Evolutionary conservation across 305 asterid species (phyloP).

Genomic region (Nicotiana rustica): DNA sequence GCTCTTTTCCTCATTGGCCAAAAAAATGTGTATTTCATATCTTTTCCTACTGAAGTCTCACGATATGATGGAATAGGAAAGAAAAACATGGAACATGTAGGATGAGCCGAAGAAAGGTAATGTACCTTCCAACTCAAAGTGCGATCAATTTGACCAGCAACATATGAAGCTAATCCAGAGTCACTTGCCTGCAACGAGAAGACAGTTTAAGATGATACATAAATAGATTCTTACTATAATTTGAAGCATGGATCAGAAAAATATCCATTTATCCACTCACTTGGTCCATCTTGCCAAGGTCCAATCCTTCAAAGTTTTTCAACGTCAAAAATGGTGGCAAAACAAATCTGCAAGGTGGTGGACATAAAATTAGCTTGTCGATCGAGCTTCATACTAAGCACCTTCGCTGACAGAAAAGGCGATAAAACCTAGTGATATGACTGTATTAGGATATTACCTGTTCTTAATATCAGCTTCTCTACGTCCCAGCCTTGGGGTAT

Average conservation of each 20-base stretch:
- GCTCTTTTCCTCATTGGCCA: not conserved
- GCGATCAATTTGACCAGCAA: constrained; percentile 94
- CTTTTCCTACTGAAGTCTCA: not conserved
- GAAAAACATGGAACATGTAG: not conserved
- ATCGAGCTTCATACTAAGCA: not conserved
- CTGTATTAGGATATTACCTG: constrained; percentile 51
- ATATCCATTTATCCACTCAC: constrained; percentile 47
- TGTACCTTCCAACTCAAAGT: constrained; percentile 82
- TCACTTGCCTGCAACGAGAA: constrained; percentile 62
- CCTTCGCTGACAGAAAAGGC: not conserved
- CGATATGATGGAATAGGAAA: not conserved
- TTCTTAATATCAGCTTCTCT: constrained; percentile 94
- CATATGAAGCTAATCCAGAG: constrained; percentile 93
- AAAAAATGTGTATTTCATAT: not conserved
- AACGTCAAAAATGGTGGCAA: constrained; percentile 77
- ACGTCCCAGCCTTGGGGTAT: constrained; percentile 91
- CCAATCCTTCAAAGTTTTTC: constrained; percentile 91
- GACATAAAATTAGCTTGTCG: constrained; percentile 25
- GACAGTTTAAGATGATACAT: constrained; percentile 30
- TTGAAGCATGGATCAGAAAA: constrained; percentile 11
- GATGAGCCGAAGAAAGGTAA: not conserved
- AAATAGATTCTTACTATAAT: constrained; percentile 5
- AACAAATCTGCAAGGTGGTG: constrained; percentile 59
- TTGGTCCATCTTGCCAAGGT: constrained; percentile 86
- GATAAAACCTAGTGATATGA: not conserved